Percentiles rank a stretch among this genome's conserved stretches.
These are phyloP conservation scores for Microbotryum lychnidis-dioicae DNA, from an alignment of 1,284 basidiomycete genomes.

Conservation along the genomic window DNA sequence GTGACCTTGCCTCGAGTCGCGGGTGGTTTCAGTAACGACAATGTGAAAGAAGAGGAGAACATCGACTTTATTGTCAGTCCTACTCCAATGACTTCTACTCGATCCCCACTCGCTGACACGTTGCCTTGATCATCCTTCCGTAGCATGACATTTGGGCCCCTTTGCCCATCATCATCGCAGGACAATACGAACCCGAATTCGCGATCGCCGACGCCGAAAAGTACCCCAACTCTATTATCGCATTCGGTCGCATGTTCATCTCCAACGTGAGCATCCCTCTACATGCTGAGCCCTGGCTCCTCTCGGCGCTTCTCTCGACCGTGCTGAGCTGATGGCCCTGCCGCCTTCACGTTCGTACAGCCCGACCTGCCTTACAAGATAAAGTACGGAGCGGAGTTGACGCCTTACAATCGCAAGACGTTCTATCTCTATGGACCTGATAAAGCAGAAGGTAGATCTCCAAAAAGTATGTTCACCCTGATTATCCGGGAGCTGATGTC, in stretches of 20 bases:
- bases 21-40: background rate
- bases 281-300: background rate
- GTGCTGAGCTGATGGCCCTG: background rate
- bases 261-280: constrained; percentile 34
- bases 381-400: background rate
- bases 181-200: constrained; percentile 33
- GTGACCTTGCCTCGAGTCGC: constrained; percentile 3
- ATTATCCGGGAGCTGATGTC: too few relatives aligned
- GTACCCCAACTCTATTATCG: constrained; percentile 40
- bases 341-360: background rate
- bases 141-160: constrained; percentile 24
- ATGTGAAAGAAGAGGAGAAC: background rate
- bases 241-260: constrained; percentile 48
- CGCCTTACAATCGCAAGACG: constrained; percentile 21
- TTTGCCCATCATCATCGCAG: constrained; percentile 18
- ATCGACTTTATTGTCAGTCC: constrained; percentile 12
- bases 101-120: too few relatives aligned
- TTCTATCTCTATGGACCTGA: constrained; percentile 23
- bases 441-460: constrained; percentile 1
- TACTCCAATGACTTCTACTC: background rate
- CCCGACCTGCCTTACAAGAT: constrained; percentile 6
- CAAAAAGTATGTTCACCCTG: too few relatives aligned
- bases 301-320: background rate
- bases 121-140: constrained; percentile 38
- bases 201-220: constrained; percentile 14